phyloP scores from a whole-genome alignment of 2,329 filamentous ascomycete genomes.

The Fonsecaea pugnacius region DNA sequence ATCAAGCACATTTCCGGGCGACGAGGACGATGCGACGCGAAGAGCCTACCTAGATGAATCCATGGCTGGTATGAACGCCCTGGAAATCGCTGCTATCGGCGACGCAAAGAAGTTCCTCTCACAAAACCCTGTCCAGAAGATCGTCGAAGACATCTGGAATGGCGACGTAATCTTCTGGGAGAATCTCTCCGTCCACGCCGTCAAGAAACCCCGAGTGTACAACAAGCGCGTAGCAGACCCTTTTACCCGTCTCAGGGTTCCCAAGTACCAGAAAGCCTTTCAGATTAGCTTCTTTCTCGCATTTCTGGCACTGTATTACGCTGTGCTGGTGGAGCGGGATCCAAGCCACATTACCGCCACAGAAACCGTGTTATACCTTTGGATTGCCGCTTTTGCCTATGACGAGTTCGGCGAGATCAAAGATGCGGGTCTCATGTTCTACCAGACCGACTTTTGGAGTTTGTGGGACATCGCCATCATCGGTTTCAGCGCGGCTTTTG shows the following conservation, averaged over 20 bases:
- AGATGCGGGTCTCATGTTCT: slow-evolving; percentile 85
- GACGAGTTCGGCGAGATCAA: slow-evolving; percentile 83
- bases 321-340: slow-evolving; percentile 77
- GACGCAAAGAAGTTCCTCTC: slow-evolving; percentile 83
- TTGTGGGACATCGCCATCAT: slow-evolving; percentile 76
- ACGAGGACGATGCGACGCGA: slow-evolving; percentile 13
- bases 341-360: slow-evolving; percentile 66
- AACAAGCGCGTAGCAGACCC: slow-evolving; percentile 69
- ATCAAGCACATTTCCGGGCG: slow-evolving; percentile 16
- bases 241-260: slow-evolving; percentile 76
- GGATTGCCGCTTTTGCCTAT: slow-evolving; percentile 85
- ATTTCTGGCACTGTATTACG: slow-evolving; percentile 81
- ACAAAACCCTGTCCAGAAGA: slow-evolving; percentile 78
- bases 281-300: slow-evolving; percentile 79
- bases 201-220: slow-evolving; percentile 78
- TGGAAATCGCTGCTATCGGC: slow-evolving; percentile 82
- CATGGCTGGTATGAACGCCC: slow-evolving; percentile 79
- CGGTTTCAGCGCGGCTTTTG: slow-evolving; percentile 71
- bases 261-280: slow-evolving; percentile 81
- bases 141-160: slow-evolving; percentile 82
- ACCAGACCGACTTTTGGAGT: slow-evolving; percentile 82
- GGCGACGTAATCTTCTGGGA: slow-evolving; percentile 90
- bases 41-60: slow-evolving; percentile 67
- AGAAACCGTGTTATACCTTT: slow-evolving; percentile 78
- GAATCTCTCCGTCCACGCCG: slow-evolving; percentile 70